A percentile compares a stretch with the other conserved stretches of the same genome.
Evolutionary conservation across 228 moss, liverwort and hornwort genomes (phyloP).

Genomic region (Sphagnum fallax): DNA sequence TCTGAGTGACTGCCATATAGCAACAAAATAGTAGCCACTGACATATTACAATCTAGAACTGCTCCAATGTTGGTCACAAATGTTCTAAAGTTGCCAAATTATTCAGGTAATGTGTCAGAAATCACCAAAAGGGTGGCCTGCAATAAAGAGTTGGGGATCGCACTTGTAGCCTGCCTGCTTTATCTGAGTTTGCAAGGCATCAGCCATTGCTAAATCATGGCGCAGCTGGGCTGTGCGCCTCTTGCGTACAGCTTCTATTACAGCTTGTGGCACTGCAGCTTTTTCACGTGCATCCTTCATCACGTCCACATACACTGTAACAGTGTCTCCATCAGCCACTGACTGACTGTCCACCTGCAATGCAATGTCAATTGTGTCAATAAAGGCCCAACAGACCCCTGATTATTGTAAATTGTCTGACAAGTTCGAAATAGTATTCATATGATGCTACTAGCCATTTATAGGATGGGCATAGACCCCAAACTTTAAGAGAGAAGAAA

Average conservation of each 20-base stretch:
- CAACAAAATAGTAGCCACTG: not conserved
- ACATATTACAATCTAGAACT: not conserved
- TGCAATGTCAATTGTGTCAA: too few relatives aligned
- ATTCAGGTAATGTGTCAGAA: too few relatives aligned
- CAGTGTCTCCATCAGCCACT: constrained; percentile 49
- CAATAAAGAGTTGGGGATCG: not conserved
- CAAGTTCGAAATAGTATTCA: not conserved
- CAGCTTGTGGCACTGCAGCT: constrained; percentile 17
- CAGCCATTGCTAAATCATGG: constrained; percentile 25
- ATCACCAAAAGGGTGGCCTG: not conserved
- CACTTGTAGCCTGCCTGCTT: constrained; percentile 57
- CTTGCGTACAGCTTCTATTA: constrained; percentile 28
- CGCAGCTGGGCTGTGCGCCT: constrained; percentile 28
- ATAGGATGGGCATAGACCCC: not conserved
- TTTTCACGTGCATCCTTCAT: constrained; percentile 23
- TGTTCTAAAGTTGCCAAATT: too few relatives aligned
- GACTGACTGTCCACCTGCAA: constrained; percentile 35
- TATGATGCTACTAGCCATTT: not conserved
- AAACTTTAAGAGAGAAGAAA: not conserved
- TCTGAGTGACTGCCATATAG: not conserved
- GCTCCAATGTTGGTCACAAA: not conserved
- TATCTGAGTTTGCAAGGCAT: constrained; percentile 41
- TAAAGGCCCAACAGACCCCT: not conserved
- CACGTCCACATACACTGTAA: constrained; percentile 33
- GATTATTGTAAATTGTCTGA: not conserved